A percentile compares a stretch with the other conserved stretches of the same genome.
Conservation (phyloP, 139 green algal species). For the Chloropicon primus region DNA sequence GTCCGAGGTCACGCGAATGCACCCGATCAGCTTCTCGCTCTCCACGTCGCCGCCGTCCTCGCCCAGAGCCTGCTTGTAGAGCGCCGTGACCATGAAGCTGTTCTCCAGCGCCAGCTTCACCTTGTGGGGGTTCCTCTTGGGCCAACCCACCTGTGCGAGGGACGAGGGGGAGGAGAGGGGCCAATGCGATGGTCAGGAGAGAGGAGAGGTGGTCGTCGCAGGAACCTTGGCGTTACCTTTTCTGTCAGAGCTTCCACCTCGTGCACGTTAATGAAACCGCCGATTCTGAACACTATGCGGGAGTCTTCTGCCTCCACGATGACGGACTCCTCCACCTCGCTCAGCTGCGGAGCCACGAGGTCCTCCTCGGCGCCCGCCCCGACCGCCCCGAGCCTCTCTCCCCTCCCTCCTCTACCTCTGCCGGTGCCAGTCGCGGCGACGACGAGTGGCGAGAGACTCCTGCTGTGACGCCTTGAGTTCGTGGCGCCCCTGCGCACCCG, state of each 20-base stretch:
- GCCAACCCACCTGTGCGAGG: slow-evolving; percentile 71
- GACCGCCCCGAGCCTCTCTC: not conserved
- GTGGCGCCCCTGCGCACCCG: too few species aligned
- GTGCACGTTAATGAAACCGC: not conserved
- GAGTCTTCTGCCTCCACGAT: not conserved
- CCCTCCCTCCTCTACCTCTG: too few species aligned
- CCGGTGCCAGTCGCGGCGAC: too few species aligned
- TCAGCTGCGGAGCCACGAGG: not conserved
- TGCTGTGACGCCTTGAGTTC: too few species aligned
- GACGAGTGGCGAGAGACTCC: too few species aligned
- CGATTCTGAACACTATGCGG: not conserved
- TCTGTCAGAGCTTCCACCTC: not conserved
- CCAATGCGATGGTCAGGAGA: not conserved
- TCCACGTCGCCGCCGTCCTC: not conserved
- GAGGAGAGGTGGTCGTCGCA: too few species aligned
- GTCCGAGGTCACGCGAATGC: slow-evolving; percentile 78
- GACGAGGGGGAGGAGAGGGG: not conserved
- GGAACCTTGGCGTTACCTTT: too few species aligned
- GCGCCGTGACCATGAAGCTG: slow-evolving; percentile 69
- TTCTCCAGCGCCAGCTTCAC: slow-evolving; percentile 74
- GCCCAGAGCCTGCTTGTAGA: slow-evolving; percentile 35
- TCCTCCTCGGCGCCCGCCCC: not conserved
- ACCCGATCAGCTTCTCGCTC: slow-evolving; percentile 46
- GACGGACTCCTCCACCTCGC: not conserved
- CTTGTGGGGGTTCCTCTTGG: slow-evolving; percentile 56